Percentiles rank a stretch among this genome's conserved stretches.
These are phyloP conservation scores for Schizosaccharomyces versatilis DNA, from an alignment of 1,139 yeast genomes.

Conservation along the genomic window DNA sequence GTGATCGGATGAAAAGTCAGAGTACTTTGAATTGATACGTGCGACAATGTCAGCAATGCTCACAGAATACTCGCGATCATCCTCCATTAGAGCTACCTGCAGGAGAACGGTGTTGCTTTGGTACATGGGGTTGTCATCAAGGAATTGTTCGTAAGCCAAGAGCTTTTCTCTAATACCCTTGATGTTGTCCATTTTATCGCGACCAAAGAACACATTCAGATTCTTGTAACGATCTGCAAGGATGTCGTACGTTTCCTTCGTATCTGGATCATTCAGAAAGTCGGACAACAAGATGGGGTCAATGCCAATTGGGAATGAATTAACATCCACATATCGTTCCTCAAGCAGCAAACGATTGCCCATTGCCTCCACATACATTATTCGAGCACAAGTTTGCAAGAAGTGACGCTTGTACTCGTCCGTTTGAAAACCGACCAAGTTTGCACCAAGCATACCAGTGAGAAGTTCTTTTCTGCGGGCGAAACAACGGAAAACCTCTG, in stretches of 20 bases:
- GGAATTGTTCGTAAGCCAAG: constrained; percentile 63
- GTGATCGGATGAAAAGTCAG: constrained; percentile 42
- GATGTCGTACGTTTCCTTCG: constrained; percentile 43
- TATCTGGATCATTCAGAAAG: constrained; percentile 30
- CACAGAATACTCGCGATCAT: constrained; percentile 30
- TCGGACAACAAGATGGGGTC: constrained; percentile 40
- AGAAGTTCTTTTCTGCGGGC: constrained; percentile 65
- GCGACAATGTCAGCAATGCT: constrained; percentile 62
- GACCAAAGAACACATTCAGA: constrained; percentile 52
- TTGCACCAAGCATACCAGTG: constrained; percentile 74
- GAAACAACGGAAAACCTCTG: constrained; percentile 83
- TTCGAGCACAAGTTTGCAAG: constrained; percentile 66
- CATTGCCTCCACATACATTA: constrained; percentile 61
- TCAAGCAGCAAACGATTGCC: constrained; percentile 51
- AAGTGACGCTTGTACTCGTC: constrained; percentile 86
- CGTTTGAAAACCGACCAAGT: constrained; percentile 72
- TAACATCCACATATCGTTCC: constrained; percentile 44
- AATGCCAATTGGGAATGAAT: constrained; percentile 66
- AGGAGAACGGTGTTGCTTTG: constrained; percentile 51
- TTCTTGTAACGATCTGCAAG: constrained; percentile 58
- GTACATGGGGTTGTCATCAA: constrained; percentile 47
- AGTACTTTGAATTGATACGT: constrained; percentile 56
- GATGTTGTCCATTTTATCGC: constrained; percentile 72
- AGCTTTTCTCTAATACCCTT: constrained; percentile 78
- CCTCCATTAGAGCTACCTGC: constrained; percentile 49